Conservation (phyloP, 2,329 filamentous ascomycete genomes). For the Mollisia scopiformis region DNA sequence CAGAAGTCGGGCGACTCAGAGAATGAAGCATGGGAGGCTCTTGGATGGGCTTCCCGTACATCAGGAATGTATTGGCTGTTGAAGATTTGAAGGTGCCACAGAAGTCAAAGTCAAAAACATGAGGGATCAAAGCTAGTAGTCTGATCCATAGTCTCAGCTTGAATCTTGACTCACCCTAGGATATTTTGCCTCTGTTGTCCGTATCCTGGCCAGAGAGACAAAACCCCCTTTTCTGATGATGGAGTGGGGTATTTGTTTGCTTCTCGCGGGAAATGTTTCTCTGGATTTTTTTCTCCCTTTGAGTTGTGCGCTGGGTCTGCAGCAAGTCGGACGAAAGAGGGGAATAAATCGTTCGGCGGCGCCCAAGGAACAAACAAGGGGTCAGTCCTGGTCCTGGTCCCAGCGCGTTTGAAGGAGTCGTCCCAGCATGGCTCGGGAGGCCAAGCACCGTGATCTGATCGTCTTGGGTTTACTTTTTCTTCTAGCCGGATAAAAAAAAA, state of each 20-base stretch:
- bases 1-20: not conserved
- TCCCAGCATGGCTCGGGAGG: constrained; percentile 11
- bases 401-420: constrained; percentile 26
- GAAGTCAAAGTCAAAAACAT: constrained; percentile 8
- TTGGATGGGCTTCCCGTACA: not conserved
- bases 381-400: constrained; percentile 17
- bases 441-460: constrained; percentile 18
- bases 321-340: constrained; percentile 7
- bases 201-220: not conserved
- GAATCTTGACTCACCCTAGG: constrained; percentile 14
- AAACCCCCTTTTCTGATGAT: constrained; percentile 1
- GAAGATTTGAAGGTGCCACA: constrained; percentile 10
- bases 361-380: constrained; percentile 8
- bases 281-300: not conserved
- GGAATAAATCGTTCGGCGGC: not conserved
- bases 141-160: constrained; percentile 14
- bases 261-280: constrained; percentile 11
- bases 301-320: not conserved
- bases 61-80: not conserved
- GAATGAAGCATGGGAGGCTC: not conserved
- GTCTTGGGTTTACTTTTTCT: constrained; percentile 15
- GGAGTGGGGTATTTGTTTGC: constrained; percentile 7
- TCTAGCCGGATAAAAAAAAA: not conserved
- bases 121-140: constrained; percentile 15
- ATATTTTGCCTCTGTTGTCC: not conserved